These are phyloP conservation scores for Blastobotrys serpentis DNA, from an alignment of 1,139 yeast genomes.

Conservation along the genomic window DNA sequence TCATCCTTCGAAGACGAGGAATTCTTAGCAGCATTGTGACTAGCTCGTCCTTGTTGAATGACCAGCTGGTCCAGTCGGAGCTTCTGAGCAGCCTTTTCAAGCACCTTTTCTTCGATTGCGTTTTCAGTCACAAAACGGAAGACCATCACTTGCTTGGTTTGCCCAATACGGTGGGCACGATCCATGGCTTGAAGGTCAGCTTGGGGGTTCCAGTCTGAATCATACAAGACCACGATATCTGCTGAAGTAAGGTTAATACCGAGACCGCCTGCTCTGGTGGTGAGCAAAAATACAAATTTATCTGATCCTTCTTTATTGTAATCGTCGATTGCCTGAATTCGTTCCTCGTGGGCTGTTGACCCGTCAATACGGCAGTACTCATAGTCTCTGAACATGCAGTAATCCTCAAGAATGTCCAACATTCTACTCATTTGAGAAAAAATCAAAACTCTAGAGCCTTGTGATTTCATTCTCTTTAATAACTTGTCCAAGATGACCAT, in stretches of 20 bases:
- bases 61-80: conserved; percentile 90
- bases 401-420: conserved; percentile 89
- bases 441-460: conserved; percentile 88
- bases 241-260: conserved; percentile 95
- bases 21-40: conserved; percentile 48
- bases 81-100: conserved; percentile 95
- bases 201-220: conserved; percentile 98
- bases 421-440: conserved; percentile 95
- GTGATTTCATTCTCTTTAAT: conserved; percentile 64
- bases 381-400: conserved; percentile 80
- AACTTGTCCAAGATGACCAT: conserved; percentile 85
- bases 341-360: conserved; percentile 89
- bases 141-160: conserved; percentile 91
- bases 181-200: conserved; percentile 99
- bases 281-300: conserved; percentile 80
- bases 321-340: conserved; percentile 90
- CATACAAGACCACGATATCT: conserved; percentile 84
- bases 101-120: conserved; percentile 93
- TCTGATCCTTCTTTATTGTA: conserved; percentile 80
- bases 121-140: conserved; percentile 91
- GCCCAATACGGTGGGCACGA: conserved; percentile 97
- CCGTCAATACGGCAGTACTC: conserved; percentile 95
- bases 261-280: conserved; percentile 97
- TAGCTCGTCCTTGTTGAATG: conserved; percentile 86
- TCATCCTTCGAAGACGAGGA: conserved; percentile 67